Evolutionary conservation across 2,329 filamentous ascomycete species (phyloP).

Genomic region (Lithohypha guttulata): DNA sequence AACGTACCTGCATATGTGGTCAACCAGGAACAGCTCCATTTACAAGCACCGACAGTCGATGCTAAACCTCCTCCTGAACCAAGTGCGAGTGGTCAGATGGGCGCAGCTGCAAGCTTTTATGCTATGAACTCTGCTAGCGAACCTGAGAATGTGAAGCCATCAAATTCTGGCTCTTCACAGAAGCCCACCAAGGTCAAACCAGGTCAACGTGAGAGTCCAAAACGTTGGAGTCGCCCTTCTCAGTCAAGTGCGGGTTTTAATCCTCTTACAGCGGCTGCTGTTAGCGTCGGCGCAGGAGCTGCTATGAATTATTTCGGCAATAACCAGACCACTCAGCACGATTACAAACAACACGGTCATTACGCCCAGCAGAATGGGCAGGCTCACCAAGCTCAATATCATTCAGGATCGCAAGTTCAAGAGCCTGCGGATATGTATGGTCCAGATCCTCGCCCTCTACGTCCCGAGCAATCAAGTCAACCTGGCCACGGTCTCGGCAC

Average conservation of each 20-base stretch:
- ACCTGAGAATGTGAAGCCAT: conserved; percentile 19
- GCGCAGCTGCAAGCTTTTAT: conserved; percentile 50
- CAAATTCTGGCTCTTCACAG: conserved; percentile 26
- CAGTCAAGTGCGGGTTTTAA: neutral
- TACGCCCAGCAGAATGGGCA: neutral
- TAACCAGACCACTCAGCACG: neutral
- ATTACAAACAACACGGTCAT: neutral
- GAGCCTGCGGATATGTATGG: conserved; percentile 7
- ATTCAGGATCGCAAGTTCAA: conserved; percentile 10
- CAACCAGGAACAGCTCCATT: conserved; percentile 43
- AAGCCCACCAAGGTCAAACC: conserved; percentile 14
- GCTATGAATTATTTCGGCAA: conserved; percentile 15
- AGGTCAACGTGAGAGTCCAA: conserved; percentile 22
- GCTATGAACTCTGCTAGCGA: conserved; percentile 23
- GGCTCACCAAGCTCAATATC: neutral
- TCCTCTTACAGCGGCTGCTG: conserved; percentile 1
- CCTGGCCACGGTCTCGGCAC: conserved; percentile 26
- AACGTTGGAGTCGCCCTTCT: neutral
- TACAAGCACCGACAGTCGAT: conserved; percentile 42
- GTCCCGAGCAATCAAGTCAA: conserved; percentile 15
- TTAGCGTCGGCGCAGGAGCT: conserved; percentile 8
- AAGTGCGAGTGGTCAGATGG: conserved; percentile 38
- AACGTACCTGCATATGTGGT: conserved; percentile 43
- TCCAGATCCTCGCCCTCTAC: conserved; percentile 18
- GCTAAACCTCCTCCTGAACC: conserved; percentile 49